Base-by-base conservation (phyloP, 2,329 filamentous ascomycete genomes). In the Exserohilum turcica region DNA sequence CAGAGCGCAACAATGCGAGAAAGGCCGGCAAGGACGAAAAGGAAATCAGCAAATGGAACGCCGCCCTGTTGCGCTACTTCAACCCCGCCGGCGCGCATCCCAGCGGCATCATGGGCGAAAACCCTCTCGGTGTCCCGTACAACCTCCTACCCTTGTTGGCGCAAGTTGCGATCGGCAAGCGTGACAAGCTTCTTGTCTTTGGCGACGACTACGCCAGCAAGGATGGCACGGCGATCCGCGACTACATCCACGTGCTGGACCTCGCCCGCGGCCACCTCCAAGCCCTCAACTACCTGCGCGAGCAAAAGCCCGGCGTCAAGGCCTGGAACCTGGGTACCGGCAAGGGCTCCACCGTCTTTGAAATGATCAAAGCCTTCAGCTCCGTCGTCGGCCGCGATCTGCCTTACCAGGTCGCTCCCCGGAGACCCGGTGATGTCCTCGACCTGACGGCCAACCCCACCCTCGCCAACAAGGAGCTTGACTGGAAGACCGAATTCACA, bases 291-390 rank as follows among this genome's bases (percentile, higher is more conserved):
- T 91, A 95, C 79, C 87, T 97, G 44, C 89, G 89, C 66, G 83
- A 89, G 61, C 80, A 93, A 64, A 84, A 91, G 68, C 93, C 94
- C 15, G 94, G 94, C 51, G 90, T 97, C 63, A 89, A 91, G 74
- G 92, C 92, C 51, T 99, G 93, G 93, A 99, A 99, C 78, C 76
- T 99, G 64, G 95, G 95, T 53, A 96, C 92, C 0, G 94, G 94
- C 57, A 91, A 89, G 66, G 94, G 94, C 65, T 95, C 89, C 77
- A 99, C 94, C 18, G 94, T 99, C 52, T 94, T 92, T 72, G 92
- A 99, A 75, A 99, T 99, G 81, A 87, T 99, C 84, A 91, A 93
- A 65, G 92, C 94, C 48, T 99, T 99, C 80, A 90, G 87, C 78
- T 78, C 84, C 44, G 91, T 91, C 15, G 92, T 97, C 18, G 94